Evolutionary conservation across 257 asterid genomes (phyloP), one percentile per base, ranked within the genome.

Genomic region (Haberlea rhodopensis): DNA sequence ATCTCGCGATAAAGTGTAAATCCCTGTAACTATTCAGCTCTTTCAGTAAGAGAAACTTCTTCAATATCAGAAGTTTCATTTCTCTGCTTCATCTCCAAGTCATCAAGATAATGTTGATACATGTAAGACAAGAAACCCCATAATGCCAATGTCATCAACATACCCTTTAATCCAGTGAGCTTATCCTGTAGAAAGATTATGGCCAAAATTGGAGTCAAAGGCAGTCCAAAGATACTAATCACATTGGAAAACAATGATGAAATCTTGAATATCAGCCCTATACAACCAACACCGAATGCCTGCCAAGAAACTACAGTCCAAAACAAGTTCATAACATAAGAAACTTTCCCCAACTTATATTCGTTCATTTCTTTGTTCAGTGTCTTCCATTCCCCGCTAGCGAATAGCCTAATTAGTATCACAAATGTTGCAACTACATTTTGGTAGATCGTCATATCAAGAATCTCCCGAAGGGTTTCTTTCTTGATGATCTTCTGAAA

Each of bases 101-200:
- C 84, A 70, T 87, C 94, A 53, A 83, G 77, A 54, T 87, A 89
- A 69, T 87, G 89, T 45, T 89, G 97, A 27, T 87, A 87, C 18
- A 85, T 67, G 23, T 87, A 89, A 0, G 97, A 89, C 3, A 72
- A 80, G 53, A 80, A 89, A 0, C 97, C 97, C 97, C 95, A 89
- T 18, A 78, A 59, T 0, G 95, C 97, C 70, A 89, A 60, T 65
- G 80, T 5, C 89, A 89, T 72, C 2, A 94, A 53, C 40, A 89
- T 58, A 3, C 62, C 87, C 76, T 89, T 82, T 63, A 85, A 28
- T 29, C 95, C 86, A 11, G 73, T 83, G 70, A 87, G 31, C 57
- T 60, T 74, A 13, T 89, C 97, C 0, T 71, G 26, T 0, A 89
- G 74, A 48, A 87, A 73, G 0, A 89, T 28, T 54, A 87, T 89